Evolutionary conservation across 148 eudicot species (phyloP).

Genomic region (Vaccinium macrocarpon): DNA sequence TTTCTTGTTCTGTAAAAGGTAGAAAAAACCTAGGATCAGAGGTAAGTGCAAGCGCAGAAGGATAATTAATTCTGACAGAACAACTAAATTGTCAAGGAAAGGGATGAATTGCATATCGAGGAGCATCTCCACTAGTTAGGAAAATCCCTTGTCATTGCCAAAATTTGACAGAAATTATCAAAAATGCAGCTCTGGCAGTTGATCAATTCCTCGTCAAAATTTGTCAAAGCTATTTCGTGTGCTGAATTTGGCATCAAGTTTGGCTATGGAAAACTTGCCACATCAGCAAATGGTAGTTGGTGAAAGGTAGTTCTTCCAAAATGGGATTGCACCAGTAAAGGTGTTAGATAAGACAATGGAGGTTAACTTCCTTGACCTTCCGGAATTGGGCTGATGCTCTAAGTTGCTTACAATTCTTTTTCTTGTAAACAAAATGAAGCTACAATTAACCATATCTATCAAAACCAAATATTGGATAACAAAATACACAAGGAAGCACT

Average conservation of each 20-base stretch:
- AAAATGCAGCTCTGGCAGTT: not conserved
- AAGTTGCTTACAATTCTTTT: not conserved
- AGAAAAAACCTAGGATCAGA: not conserved
- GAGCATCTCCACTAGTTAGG: not conserved
- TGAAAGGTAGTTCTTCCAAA: not conserved
- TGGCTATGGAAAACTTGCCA: not conserved
- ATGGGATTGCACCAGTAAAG: not conserved
- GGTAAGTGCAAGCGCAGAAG: not conserved
- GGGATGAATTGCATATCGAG: not conserved
- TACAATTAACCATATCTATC: not conserved
- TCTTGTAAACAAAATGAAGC: not conserved
- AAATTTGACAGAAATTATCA: not conserved
- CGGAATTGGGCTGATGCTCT: not conserved
- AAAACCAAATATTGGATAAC: not conserved
- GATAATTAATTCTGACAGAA: not conserved
- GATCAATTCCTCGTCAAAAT: not conserved
- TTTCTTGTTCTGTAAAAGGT: constrained; percentile 49
- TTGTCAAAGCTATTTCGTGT: not conserved
- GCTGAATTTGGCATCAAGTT: not conserved
- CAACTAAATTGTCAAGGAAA: not conserved
- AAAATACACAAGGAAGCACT: not conserved
- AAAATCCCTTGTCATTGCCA: not conserved
- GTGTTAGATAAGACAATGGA: too few species aligned
- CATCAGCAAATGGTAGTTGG: not conserved
- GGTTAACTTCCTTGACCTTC: too few species aligned